Base-by-base conservation (phyloP, 805 yeast genomes). In the Candida hispaniensis region DNA sequence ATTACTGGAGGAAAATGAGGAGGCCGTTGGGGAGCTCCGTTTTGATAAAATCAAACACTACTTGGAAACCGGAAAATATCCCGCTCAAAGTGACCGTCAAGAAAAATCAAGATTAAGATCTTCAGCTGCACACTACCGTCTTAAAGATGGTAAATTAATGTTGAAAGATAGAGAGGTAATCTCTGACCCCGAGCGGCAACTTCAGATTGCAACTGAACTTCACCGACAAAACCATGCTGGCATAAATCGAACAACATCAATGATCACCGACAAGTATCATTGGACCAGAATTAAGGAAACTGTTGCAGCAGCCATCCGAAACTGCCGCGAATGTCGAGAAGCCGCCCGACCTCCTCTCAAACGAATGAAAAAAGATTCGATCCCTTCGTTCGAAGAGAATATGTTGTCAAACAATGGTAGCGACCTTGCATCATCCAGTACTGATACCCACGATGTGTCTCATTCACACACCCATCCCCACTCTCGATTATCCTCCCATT, bases 261-360 rank as follows among this genome's bases (percentile, higher is more conserved):
- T 69, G 11, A 71, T 91, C 11, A 71, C 86, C 1, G 91, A 79
- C 43, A 69, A 71, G 46, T 88, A 79, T 47, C 93, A 83, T 54
- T 88, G 97, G 96, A 71, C 83, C 1, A 70, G 93, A 34, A 79
- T 88, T 44, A 86, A 91, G 56, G 83, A 73, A 39, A 82, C 94
- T 0, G 95, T 81, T 1, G 75, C 79, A 1, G 71, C 73, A 18
- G 88, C 82, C 1, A 75, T 86, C 35, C 65, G 76, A 38, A 70
- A 73, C 41, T 91, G 97, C 54, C 62, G 66, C 2, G 77, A 73
- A 33, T 88, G 97, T 54, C 63, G 77, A 22, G 76, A 73, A 42
- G 49, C 59, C 23, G 40, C 50, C 28, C 46, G 56, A 6, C 54
- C 51, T 7, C 45, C 45, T 10, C 47, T 48, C 18, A 47, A 46